Conservation (phyloP, 441 rosid genomes). For the Mallotus japonicus region DNA sequence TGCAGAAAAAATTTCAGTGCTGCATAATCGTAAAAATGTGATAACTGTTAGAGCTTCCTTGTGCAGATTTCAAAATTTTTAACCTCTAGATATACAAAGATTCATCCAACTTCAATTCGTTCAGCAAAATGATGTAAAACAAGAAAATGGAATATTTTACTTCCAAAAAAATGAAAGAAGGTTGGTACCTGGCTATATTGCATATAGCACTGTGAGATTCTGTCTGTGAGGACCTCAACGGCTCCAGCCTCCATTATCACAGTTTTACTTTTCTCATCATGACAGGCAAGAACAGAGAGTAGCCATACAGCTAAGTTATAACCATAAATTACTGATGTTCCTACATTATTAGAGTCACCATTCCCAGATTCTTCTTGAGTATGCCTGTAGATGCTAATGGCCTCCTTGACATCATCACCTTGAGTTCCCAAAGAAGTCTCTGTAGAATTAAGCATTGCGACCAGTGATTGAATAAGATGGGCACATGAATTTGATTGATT, state of each 20-base stretch:
- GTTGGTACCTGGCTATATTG: slow-evolving; percentile 73
- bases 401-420: slow-evolving; percentile 47
- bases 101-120: slow-evolving; percentile 8
- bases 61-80: neutral
- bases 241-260: slow-evolving; percentile 96
- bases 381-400: slow-evolving; percentile 62
- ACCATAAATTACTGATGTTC: slow-evolving; percentile 64
- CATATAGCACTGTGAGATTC: slow-evolving; percentile 59
- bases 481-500: slow-evolving; percentile 66
- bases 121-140: slow-evolving; percentile 4
- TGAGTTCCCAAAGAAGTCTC: slow-evolving; percentile 52
- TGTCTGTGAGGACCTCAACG: slow-evolving; percentile 79
- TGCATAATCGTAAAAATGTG: slow-evolving; percentile 4
- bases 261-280: slow-evolving; percentile 74
- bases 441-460: slow-evolving; percentile 56
- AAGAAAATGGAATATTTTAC: slow-evolving; percentile 11
- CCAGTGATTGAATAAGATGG: slow-evolving; percentile 78
- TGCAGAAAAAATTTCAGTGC: slow-evolving; percentile 1
- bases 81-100: slow-evolving; percentile 6
- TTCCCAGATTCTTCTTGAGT: slow-evolving; percentile 53
- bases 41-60: neutral
- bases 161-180: neutral
- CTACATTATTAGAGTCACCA: slow-evolving; percentile 44
- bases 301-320: slow-evolving; percentile 85
- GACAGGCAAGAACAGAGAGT: slow-evolving; percentile 94